These are phyloP conservation scores for Moniliophthora roreri DNA, from an alignment of 1,284 basidiomycete genomes.

Conservation along the genomic window DNA sequence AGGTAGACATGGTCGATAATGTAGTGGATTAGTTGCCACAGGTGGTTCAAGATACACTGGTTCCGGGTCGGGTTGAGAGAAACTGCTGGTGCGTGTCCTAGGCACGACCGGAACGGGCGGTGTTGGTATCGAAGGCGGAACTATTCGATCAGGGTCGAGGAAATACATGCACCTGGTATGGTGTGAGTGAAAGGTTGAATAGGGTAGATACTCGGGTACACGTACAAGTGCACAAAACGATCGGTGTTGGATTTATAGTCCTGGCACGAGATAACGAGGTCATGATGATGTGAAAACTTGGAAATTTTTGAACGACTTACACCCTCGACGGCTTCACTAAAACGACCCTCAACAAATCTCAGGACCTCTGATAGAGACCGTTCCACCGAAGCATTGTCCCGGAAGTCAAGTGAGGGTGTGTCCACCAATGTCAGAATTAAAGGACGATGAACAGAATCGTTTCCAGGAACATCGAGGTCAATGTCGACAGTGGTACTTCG, in stretches of 20 bases:
- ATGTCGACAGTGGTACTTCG: constrained; percentile 67
- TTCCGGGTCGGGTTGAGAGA: constrained; percentile 66
- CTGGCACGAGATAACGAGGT: constrained; percentile 34
- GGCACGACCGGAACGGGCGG: constrained; percentile 63
- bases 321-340: constrained; percentile 67
- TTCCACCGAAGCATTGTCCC: constrained; percentile 58
- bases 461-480: neutral
- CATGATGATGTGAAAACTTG: constrained; percentile 20
- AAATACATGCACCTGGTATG: constrained; percentile 73
- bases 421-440: constrained; percentile 32
- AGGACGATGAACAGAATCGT: too few species aligned
- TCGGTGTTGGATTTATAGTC: constrained; percentile 66
- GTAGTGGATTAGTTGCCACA: constrained; percentile 66
- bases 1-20: constrained; percentile 64
- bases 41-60: constrained; percentile 79
- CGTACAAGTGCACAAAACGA: constrained; percentile 79
- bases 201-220: constrained; percentile 25
- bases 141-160: constrained; percentile 72
- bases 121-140: constrained; percentile 61
- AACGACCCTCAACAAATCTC: constrained; percentile 63
- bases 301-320: constrained; percentile 43
- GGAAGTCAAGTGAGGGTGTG: constrained; percentile 73
- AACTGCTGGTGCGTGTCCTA: constrained; percentile 64
- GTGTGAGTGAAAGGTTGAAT: constrained; percentile 22
- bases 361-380: constrained; percentile 61